Base-by-base conservation (phyloP, 371 early-diverging fungal species). In the Rhizopus stolonifer region DNA sequence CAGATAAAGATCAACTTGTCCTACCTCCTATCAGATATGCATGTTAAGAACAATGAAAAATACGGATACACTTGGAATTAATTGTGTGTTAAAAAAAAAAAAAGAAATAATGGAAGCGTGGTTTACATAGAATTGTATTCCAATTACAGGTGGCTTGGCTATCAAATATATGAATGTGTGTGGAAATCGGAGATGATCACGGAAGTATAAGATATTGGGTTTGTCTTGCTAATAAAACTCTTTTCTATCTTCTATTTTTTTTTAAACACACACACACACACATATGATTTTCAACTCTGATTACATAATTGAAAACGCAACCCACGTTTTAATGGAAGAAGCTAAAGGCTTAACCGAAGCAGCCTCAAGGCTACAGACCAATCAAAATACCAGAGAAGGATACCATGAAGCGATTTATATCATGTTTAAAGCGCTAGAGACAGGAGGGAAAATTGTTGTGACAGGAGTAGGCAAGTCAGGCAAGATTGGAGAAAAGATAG, bases 391-490 rank as follows among this genome's bases (percentile, higher is more conserved):
- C 0, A 61, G 56, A 18, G 53, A 72, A 29, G 79, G 75, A 13
- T 80, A 65, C 43, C 53, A 70, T 14, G 52, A 66, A 45, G 77
- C 76, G 8, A 64, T 77, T 18, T 64, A 69, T 32, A 54, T 66
- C 23, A 61, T 80, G 56, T 60, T 68, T 19, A 58, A 60, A 2
- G 46, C 71, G 3, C 54, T 74, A 15, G 69, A 73, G 17, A 39
- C 52, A 2, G 73, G 75, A 13, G 73, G 81, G 43, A 86, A 86
- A 47, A 57, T 85, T 14, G 72, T 86, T 0, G 74, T 86, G 6
- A 80, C 85, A 0, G 86, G 84, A 10, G 83, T 86, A 0, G 86
- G 86, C 19, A 86, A 86, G 54, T 82, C 82, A 1, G 82, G 79
- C 29, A 78, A 82, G 49, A 78, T 86, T 48, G 82, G 79, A 13